Percentiles rank a stretch among this genome's conserved stretches.
Conservation (phyloP, 2,329 filamentous ascomycete species). For the Aureobasidium subglaciale region DNA sequence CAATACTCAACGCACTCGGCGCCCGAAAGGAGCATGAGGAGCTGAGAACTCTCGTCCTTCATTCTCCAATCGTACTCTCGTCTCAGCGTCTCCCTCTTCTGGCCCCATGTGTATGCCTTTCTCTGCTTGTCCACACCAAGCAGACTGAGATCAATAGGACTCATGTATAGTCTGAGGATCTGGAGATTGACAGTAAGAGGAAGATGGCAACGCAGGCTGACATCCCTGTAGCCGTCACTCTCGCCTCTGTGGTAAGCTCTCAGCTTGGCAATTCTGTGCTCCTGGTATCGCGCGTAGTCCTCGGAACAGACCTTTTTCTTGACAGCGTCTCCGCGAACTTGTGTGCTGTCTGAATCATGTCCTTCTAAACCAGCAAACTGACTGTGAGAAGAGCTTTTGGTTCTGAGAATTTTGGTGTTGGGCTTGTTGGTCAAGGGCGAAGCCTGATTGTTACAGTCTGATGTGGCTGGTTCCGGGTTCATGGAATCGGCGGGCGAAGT, state of each 20-base stretch:
- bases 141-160: slow-evolving; percentile 20
- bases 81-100: slow-evolving; percentile 26
- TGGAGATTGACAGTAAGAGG: slow-evolving; percentile 27
- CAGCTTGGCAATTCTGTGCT: slow-evolving; percentile 18
- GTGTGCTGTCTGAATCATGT: not conserved
- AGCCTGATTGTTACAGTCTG: slow-evolving; percentile 25
- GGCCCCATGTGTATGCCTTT: slow-evolving; percentile 29
- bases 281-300: slow-evolving; percentile 25
- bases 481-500: slow-evolving; percentile 13
- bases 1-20: slow-evolving; percentile 26
- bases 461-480: slow-evolving; percentile 23
- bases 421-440: slow-evolving; percentile 16
- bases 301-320: slow-evolving; percentile 18
- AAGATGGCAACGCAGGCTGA: slow-evolving; percentile 23
- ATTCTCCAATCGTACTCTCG: slow-evolving; percentile 29
- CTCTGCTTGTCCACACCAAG: slow-evolving; percentile 29
- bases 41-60: slow-evolving; percentile 30
- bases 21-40: slow-evolving; percentile 33
- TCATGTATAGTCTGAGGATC: slow-evolving; percentile 25
- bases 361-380: not conserved
- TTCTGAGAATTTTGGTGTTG: slow-evolving; percentile 18
- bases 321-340: slow-evolving; percentile 18
- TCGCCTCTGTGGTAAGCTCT: slow-evolving; percentile 12
- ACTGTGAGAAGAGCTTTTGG: not conserved
- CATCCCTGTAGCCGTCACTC: slow-evolving; percentile 22